A percentile compares a stretch with the other conserved stretches of the same genome.
Conservation (phyloP, 2,329 filamentous ascomycete species). For the Sporothrix sp. region DNA sequence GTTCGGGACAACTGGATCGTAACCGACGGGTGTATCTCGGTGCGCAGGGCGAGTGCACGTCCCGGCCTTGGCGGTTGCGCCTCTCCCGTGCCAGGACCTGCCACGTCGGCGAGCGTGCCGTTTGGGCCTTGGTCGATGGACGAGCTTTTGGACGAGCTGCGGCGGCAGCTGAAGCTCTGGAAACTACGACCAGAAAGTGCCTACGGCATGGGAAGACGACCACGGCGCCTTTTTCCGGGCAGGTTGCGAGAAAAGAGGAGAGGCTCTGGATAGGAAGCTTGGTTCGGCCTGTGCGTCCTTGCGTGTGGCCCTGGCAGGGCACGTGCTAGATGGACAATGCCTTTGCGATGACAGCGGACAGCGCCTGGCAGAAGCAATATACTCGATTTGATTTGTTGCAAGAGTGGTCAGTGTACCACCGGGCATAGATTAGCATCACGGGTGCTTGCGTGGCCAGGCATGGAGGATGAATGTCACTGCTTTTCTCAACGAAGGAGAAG, state of each 20-base stretch:
- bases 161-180: slow-evolving; percentile 26
- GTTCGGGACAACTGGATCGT: slow-evolving; percentile 36
- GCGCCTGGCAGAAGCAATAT: too few relatives aligned
- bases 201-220: neutral
- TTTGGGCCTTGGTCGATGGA: slow-evolving; percentile 24
- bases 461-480: too few relatives aligned
- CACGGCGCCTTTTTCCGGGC: slow-evolving; percentile 4
- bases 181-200: slow-evolving; percentile 13
- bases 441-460: too few relatives aligned
- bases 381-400: too few relatives aligned
- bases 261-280: neutral
- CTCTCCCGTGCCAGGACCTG: slow-evolving; percentile 6
- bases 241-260: neutral
- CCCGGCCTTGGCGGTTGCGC: slow-evolving; percentile 1
- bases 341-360: too few relatives aligned
- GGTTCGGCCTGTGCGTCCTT: too few relatives aligned
- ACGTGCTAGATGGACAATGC: too few relatives aligned
- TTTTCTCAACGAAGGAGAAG: too few relatives aligned
- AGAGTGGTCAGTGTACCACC: too few relatives aligned
- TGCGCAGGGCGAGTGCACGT: slow-evolving; percentile 12
- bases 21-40: slow-evolving; percentile 16
- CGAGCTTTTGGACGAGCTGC: slow-evolving; percentile 25
- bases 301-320: too few relatives aligned
- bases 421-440: too few relatives aligned
- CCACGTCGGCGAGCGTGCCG: slow-evolving; percentile 10